Evolutionary conservation across 2,329 filamentous ascomycete species (phyloP), one percentile per base, ranked within the genome.

Genomic region (Colletotrichum graminicola): DNA sequence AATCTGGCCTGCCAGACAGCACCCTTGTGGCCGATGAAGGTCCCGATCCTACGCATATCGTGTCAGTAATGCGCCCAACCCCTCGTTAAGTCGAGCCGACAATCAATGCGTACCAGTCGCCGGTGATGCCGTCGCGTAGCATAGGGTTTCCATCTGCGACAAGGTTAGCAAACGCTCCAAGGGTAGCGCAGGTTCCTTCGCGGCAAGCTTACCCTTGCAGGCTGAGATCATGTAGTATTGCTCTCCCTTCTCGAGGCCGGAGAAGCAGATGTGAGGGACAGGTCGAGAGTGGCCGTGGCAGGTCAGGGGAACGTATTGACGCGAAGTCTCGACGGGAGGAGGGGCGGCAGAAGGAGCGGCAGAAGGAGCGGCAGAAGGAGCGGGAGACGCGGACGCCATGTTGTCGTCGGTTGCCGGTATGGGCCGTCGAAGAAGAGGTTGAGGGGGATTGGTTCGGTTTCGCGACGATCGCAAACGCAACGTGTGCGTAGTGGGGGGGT

Each of bases 1-100:
- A 99, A 87, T 76, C 95, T 90, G 65, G 95, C 94, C 84, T 98
- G 95, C 94, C 96, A 99, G 72, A 98, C 95, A 47, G 96, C 96
- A 74, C 96, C 96, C 84, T 99, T 98, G 85, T 99, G 96, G 51
- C 96, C 96, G 77, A 99, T 92, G 80, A 98, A 98, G 47, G 96
- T 98, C 60, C 96, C 96, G 76, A 98, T 98, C 93, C 94, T 97
- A 80, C 91, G 89, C 61, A 91, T 62, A 91, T 93, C 73, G 73
- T 57, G 77, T 75, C 62, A 76, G 71, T 59, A 5, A 41, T 59
- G 18, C 32, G 57, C 47, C 7, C 32, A 55, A 43, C 7, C 39
- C 14, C 26, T 47, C 18, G 32, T 23, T 59, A 43, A 21, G 41
- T 43, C 32, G 34, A 49, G 16, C 29, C 16, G 41, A 8, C 29